Conservation (phyloP, 129 eudicot species). For the Ambrosia trifida region DNA sequence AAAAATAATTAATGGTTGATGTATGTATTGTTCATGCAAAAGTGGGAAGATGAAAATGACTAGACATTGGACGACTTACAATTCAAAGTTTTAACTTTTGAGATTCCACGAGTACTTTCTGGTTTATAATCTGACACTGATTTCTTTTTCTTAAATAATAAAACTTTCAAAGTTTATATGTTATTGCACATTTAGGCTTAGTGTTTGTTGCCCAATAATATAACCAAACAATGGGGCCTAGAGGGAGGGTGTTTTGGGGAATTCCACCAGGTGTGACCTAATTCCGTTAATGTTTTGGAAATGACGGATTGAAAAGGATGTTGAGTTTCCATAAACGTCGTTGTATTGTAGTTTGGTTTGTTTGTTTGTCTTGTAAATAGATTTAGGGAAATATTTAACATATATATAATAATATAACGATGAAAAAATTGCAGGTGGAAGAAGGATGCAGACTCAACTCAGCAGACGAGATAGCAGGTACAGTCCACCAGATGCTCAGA, state of each 20-base stretch:
- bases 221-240: not conserved
- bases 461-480: conserved; percentile 89
- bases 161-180: conserved; percentile 15
- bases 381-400: conserved; percentile 23
- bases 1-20: not conserved
- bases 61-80: conserved; percentile 52
- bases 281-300: conserved; percentile 36
- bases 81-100: conserved; percentile 54
- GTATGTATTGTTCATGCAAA: conserved; percentile 35
- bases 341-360: conserved; percentile 25
- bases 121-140: conserved; percentile 28
- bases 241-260: conserved; percentile 38
- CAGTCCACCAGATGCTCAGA: conserved; percentile 97
- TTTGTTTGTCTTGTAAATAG: conserved; percentile 23
- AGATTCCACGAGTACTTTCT: conserved; percentile 43
- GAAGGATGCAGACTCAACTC: conserved; percentile 92
- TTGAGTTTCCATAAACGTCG: conserved; percentile 35
- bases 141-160: conserved; percentile 35
- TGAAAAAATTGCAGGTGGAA: conserved; percentile 62
- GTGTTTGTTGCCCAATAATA: not conserved
- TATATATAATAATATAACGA: not conserved
- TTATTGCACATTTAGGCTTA: not conserved
- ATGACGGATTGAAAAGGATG: conserved; percentile 42
- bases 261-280: conserved; percentile 32
- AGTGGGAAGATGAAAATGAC: conserved; percentile 55